Conservation (phyloP, 805 yeast species). For the Ogataea methylovora region DNA sequence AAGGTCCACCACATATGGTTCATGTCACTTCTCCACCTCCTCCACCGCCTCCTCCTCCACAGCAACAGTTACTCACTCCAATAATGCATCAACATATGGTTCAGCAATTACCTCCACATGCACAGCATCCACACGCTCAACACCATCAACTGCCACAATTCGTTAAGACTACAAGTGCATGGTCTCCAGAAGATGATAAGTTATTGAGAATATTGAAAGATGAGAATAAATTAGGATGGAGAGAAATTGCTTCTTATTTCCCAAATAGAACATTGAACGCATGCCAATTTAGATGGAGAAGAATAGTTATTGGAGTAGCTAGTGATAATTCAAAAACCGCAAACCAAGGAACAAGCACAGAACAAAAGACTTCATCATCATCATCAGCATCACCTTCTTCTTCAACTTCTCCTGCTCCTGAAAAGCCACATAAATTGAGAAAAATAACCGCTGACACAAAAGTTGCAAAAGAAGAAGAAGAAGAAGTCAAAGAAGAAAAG, state of each 20-base stretch:
- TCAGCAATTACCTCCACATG: not conserved
- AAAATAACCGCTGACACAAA: no score
- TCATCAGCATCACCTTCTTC: not conserved
- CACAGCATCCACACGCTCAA: not conserved
- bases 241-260: constrained; percentile 76
- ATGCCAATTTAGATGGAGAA: constrained; percentile 84
- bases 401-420: not conserved
- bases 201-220: constrained; percentile 71
- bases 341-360: constrained; percentile 1
- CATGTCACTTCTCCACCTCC: no score
- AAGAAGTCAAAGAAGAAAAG: not conserved
- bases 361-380: not conserved
- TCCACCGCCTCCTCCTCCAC: not conserved
- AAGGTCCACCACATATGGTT: not conserved
- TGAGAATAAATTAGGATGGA: constrained; percentile 81
- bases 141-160: not conserved
- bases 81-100: no score
- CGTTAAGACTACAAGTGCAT: constrained; percentile 34
- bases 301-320: constrained; percentile 38
- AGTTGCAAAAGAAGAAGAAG: not conserved
- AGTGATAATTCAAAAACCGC: not conserved
- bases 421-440: not conserved
- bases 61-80: no score
- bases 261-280: constrained; percentile 81
- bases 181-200: constrained; percentile 76